These are phyloP conservation scores for Fraxinus nigra DNA, from an alignment of 305 asterid genomes.

Conservation along the genomic window DNA sequence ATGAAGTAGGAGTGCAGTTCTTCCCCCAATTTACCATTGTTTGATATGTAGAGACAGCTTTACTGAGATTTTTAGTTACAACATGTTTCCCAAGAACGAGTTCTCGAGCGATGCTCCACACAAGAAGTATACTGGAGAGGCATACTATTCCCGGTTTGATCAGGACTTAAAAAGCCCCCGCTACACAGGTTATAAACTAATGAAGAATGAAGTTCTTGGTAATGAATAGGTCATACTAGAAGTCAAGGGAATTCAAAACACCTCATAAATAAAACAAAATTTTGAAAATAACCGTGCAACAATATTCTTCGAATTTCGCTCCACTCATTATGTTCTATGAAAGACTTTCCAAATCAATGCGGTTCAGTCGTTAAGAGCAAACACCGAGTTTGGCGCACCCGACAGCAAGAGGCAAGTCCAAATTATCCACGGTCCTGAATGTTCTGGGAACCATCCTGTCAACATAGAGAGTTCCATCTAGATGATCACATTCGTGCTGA, in stretches of 20 bases:
- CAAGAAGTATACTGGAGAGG: conserved; percentile 25
- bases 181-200: not conserved
- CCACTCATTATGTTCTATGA: not conserved
- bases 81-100: conserved; percentile 20
- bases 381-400: conserved; percentile 72
- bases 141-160: no score
- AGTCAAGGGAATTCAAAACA: not conserved
- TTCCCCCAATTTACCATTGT: conserved; percentile 24
- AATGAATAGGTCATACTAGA: not conserved
- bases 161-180: no score
- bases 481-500: conserved; percentile 92
- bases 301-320: not conserved
- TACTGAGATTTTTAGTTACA: conserved; percentile 11
- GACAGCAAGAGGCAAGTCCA: conserved; percentile 71
- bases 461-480: conserved; percentile 78
- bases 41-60: conserved; percentile 34
- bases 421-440: conserved; percentile 62
- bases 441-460: conserved; percentile 86
- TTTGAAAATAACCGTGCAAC: not conserved
- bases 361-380: conserved; percentile 2
- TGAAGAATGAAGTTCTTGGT: not conserved
- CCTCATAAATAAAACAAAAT: not conserved
- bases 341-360: conserved; percentile 4
- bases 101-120: conserved; percentile 54
- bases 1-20: no score